Conservation (phyloP, 2,329 filamentous ascomycete species). For the Raffaelea albimanens region DNA sequence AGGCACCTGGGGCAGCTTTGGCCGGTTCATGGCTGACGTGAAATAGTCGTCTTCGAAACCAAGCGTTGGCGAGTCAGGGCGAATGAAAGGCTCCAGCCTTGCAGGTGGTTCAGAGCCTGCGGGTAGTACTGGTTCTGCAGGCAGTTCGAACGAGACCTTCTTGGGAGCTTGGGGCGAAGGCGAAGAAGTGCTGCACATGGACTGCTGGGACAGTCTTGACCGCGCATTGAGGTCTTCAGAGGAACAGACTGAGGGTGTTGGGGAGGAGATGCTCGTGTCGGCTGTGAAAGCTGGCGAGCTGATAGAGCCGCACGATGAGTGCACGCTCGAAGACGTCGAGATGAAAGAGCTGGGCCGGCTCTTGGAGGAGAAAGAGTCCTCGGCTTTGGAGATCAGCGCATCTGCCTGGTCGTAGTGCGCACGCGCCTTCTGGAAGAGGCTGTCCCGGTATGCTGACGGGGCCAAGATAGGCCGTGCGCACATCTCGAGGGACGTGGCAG, state of each 20-base stretch:
- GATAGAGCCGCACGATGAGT: slow-evolving; percentile 37
- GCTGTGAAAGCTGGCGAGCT: slow-evolving; percentile 32
- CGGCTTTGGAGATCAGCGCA: slow-evolving; percentile 35
- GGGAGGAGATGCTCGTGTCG: slow-evolving; percentile 36
- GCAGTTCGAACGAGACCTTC: slow-evolving; percentile 34
- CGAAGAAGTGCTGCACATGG: slow-evolving; percentile 4
- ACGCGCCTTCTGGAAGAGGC: slow-evolving; percentile 40
- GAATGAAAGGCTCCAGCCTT: slow-evolving; percentile 37
- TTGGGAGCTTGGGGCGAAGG: slow-evolving; percentile 22
- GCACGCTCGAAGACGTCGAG: slow-evolving; percentile 27
- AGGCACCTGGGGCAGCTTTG: slow-evolving; percentile 19
- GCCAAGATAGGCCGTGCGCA: slow-evolving; percentile 39
- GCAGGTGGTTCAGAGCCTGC: slow-evolving; percentile 3
- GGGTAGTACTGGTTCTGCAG: slow-evolving; percentile 22
- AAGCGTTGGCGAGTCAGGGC: slow-evolving; percentile 51
- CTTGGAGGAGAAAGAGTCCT: slow-evolving; percentile 27
- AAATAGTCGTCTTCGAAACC: slow-evolving; percentile 40
- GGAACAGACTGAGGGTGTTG: slow-evolving; percentile 33
- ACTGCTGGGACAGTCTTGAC: slow-evolving; percentile 5
- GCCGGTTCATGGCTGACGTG: slow-evolving; percentile 14
- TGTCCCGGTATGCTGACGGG: slow-evolving; percentile 34
- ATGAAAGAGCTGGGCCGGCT: slow-evolving; percentile 26
- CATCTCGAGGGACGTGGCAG: slow-evolving; percentile 50
- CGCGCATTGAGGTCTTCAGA: slow-evolving; percentile 22
- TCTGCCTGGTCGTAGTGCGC: slow-evolving; percentile 41